Evolutionary conservation across 192 early-diverging fungal genomes (phyloP).

Genomic region (Podila verticillata): DNA sequence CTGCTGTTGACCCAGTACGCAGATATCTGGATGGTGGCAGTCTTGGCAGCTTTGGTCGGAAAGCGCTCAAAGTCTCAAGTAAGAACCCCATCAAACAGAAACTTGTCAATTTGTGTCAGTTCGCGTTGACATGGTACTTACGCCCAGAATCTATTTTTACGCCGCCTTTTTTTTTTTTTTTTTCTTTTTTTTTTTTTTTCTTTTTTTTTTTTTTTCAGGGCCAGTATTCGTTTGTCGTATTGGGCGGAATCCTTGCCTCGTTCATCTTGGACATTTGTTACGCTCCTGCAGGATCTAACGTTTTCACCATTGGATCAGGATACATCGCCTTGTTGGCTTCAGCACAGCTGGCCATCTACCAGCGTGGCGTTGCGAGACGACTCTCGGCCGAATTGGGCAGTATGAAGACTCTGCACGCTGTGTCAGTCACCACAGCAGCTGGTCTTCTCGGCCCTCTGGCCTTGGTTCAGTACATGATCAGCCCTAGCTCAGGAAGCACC

Average conservation of each 20-base stretch:
- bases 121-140: not conserved
- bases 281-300: slow-evolving; percentile 22
- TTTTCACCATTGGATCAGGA: slow-evolving; percentile 28
- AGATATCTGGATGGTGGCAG: slow-evolving; percentile 52
- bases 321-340: slow-evolving; percentile 41
- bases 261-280: slow-evolving; percentile 34
- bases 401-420: slow-evolving; percentile 37
- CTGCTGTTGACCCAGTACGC: slow-evolving; percentile 56
- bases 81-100: not conserved
- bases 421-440: slow-evolving; percentile 39
- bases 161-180: not conserved
- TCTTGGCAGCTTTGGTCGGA: slow-evolving; percentile 37
- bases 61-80: slow-evolving; percentile 38
- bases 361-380: slow-evolving; percentile 41
- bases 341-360: slow-evolving; percentile 43
- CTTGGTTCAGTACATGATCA: slow-evolving; percentile 43
- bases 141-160: slow-evolving; percentile 3
- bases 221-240: slow-evolving; percentile 32
- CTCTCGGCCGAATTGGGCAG: slow-evolving; percentile 51
- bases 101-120: not conserved
- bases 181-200: not conserved
- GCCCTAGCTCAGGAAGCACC: not conserved
- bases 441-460: slow-evolving; percentile 48
- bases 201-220: slow-evolving; percentile 1
- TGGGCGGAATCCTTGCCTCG: slow-evolving; percentile 27